Base-by-base conservation (phyloP, 768 basidiomycete genomes). In the Phylloporus sp. region DNA sequence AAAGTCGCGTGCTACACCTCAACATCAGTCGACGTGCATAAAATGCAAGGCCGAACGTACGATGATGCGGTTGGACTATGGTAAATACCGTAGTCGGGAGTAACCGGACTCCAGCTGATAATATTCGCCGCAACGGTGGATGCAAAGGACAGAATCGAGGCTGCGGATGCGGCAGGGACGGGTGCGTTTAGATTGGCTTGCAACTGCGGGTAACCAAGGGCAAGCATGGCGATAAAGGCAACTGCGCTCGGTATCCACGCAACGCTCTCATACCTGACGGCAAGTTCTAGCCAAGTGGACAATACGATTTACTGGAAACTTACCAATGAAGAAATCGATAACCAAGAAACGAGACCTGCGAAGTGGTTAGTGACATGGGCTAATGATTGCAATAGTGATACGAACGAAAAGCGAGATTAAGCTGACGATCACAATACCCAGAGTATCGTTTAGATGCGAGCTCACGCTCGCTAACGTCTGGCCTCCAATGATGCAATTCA, bases 161-260 rank as follows among this genome's bases (percentile, higher is more conserved):
- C 55, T 2, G 68, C 58, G 0, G 71, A 70, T 2, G 76, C 71
- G 3, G 72, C 62, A 0, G 58, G 58, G 9, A 59, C 75, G 11
- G 74, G 73, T 5, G 75, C 49, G 4, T 42, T 52, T 34, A 66
- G 76, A 45, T 73, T 80, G n/a, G 56, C 58, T 12, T 67, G 70
- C n/a, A 93, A 67, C 53, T 89, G 77, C 45, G 86, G 84, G 1
- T 84, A 89, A 0, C 87, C 82, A n/a, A 88, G 69, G 1, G 83
- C 88, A 1, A 87, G 64, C 29, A 81, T 81, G 41, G 87, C 74
- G 24, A 90, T 64, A 65, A 84, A 91, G 6, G 82, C 77, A 39
- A 92, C 65, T 12, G 87, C 62, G 18, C 85, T 78, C 0, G 91
- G 91, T 20, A 91, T 70, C 89, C 90, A 91, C 0, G 83, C 79